Evolutionary conservation across 306 rosid species (phyloP), one percentile per base, ranked within the genome.

Genomic region (Quercus glauca): DNA sequence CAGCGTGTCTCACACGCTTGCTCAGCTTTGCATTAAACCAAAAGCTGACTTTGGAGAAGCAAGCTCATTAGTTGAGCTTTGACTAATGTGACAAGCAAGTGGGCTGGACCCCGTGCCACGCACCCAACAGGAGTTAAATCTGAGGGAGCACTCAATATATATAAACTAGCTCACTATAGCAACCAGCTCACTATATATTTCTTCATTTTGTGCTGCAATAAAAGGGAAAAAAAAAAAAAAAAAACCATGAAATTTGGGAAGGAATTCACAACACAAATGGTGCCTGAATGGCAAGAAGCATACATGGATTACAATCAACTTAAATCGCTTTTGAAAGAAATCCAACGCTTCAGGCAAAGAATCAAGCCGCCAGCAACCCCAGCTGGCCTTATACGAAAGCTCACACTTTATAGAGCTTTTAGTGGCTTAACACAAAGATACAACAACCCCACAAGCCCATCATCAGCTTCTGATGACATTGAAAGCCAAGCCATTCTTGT

Each of bases 241-340:
- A 80, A 67, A 78, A 82, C 6, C 35, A 60, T 89, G 97, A 92
- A 92, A 88, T 92, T 92, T 74, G 93, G 97, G 55, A 89, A 89
- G 85, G 91, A 92, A 73, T 88, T 87, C n/a, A 69, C 25, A 1
- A 43, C 88, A 25, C 97, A 90, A 77, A 78, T 90, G 90, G 94
- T 90, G 83, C 92, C 93, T 20, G 97, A 92, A 77, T 92, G 97
- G 97, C 87, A 85, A 20, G 84, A 81, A 56, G 97, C 97, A 8
- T 92, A 92, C 92, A 89, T 89, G 92, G 79, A 90, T 41, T 92
- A 90, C 68, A 67, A 65, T 59, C 37, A 73, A 64, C 79, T 90
- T 0, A 92, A 90, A 41, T 20, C 92, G 69, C 77, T 90, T 65
- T 26, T 92, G 79, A 90, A 92, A 55, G 83, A 85, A 0, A 80